phyloP scores from a whole-genome alignment of 1,284 basidiomycete species.

The Trametes pubescens region DNA sequence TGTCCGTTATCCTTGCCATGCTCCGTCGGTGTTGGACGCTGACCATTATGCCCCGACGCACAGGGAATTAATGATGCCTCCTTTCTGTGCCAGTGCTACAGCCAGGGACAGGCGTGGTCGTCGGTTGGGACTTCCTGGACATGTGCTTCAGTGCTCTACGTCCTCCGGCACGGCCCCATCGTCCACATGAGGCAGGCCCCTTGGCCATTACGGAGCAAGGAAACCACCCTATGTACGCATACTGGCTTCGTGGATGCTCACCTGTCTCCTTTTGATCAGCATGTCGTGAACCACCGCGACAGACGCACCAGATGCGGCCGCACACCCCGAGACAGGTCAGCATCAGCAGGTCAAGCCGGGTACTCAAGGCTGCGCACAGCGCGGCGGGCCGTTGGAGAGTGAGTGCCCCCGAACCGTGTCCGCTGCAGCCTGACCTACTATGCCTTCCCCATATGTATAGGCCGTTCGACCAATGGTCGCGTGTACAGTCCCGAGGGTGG shows the following conservation, averaged over 20 bases:
- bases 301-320: slow-evolving; percentile 3
- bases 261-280: slow-evolving; percentile 4
- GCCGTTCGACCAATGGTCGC: slow-evolving; percentile 4
- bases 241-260: slow-evolving; percentile 1
- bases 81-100: slow-evolving; percentile 4
- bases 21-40: slow-evolving; percentile 1
- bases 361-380: not conserved
- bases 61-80: not conserved
- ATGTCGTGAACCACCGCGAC: not conserved
- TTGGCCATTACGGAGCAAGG: not conserved
- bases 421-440: slow-evolving; percentile 1
- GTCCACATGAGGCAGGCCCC: not conserved
- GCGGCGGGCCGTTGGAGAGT: slow-evolving; percentile 7
- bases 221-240: not conserved
- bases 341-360: not conserved
- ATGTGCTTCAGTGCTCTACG: not conserved
- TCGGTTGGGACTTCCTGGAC: not conserved
- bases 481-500: not conserved
- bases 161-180: not conserved
- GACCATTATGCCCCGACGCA: not conserved
- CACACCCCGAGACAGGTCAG: not conserved
- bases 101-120: not conserved
- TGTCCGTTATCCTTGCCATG: not conserved
- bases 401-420: not conserved
- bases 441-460: slow-evolving; percentile 9